Base-by-base conservation (phyloP, 1,284 basidiomycete species). In the Marasmius sp. region DNA sequence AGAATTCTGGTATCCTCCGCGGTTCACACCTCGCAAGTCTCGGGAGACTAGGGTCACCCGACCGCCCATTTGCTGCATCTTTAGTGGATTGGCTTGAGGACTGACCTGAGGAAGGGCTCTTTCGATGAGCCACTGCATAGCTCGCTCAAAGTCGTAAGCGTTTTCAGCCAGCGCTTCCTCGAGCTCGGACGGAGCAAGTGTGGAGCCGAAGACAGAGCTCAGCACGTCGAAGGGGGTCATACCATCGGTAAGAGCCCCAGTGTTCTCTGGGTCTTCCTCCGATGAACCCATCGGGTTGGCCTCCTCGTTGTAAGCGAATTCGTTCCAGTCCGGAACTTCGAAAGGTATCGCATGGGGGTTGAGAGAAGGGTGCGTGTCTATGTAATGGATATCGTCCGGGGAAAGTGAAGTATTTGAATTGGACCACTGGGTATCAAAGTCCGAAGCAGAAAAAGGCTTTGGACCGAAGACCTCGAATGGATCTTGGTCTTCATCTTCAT, bases 221-320 rank as follows among this genome's bases (percentile, higher is more conserved):
- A 99, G 87, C 45, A 98, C 94, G 70, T 98, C 97, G 67, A 99
- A 92, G 0, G 97, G 97, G 1, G 96, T 97, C 93, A 98, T 97
- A 39, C 94, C 93, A 67, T 93, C 89, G 0, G 89, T 91, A 55
- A 93, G 81, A 71, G 83, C 75, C n/a, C 81, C 80, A 56, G 80
- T 78, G 3, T 82, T 78, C 27, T 88, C 87, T 6, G 78, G 72
- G 60, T 87, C 86, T 61, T 85, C 84, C 43, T 70, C 73, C 2
- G 16, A 36, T 1, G 52, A 54, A 2, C 34, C 52, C 8, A 37
- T 54, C 16, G 14, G 27, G 52, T 74, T 75, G 56, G 75, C 73
- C 64, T 79, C 75, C 56, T 69, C 67, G 64, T 69, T 68, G 12
- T 74, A 72, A 50, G 65, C 60, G 16, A 68, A 65, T 41, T 64